Evolutionary conservation across 2,329 filamentous ascomycete species (phyloP), one percentile per base, ranked within the genome.

Genomic region (Xylariaceae sp.): DNA sequence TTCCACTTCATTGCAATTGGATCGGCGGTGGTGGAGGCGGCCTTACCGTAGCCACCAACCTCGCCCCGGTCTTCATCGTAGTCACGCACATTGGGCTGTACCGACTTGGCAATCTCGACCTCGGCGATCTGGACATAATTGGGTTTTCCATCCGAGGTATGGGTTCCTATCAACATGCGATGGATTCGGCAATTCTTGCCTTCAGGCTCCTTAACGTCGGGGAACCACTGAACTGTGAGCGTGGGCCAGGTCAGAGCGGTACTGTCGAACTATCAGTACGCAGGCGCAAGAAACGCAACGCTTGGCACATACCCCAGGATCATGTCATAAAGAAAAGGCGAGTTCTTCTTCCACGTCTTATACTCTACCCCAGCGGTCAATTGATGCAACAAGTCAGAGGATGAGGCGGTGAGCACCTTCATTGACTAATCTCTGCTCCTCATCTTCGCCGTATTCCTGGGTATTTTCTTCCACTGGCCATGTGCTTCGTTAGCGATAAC

Each of bases 291-390:
- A 47, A 22, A 7, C 19, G 21, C 34, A 32, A 2, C n/a, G 51
- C n/a, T 51, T 19, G 16, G 13, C 15, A 51, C 61, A 61, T 72
- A 85, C 85, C 85, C 92, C 60, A 97, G 80, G 61, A 99, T 94
- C 84, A 96, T 89, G 71, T 99, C 94, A 72, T 99, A 99, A 65
- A 99, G 87, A 69, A 97, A 97, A 3, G 94, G 92, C 61, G 89
- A 90, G 74, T 99, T 99, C 79, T 99, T 99, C 80, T 99, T 99
- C 94, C 94, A 99, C 62, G 92, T 96, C 73, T 99, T 99, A 82
- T 99, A 99, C 72, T 99, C 94, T 91, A 65, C 30, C 5, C 3
- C 32, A 16, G 16, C 16, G 21, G 51, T 63, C 34, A 63, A 49
- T 56, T 30, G 46, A 44, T 32, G 49, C n/a, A 10, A 30, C 10